Base-by-base conservation (phyloP, 176 grass and related monocot species). In the Urochloa ruziziensis region DNA sequence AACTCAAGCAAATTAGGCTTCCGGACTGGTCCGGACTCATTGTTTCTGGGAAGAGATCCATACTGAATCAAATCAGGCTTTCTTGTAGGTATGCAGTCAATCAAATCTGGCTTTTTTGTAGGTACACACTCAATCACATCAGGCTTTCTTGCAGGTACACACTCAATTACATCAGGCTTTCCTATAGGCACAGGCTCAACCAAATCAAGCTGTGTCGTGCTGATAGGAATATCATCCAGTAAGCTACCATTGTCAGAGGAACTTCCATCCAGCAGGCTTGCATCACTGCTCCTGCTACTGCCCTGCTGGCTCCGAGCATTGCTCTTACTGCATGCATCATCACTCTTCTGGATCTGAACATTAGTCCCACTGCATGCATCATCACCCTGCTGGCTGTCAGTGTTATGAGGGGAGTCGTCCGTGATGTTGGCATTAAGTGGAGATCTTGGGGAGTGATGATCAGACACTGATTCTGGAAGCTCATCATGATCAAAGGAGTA, bases 391-490 rank as follows among this genome's bases (percentile, higher is more conserved):
- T 84, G 85, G n/a, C 85, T 65, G 57, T 72, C 54, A 40, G 53
- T 71, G 43, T 80, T 56, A 78, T 27, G 58, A 47, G 62, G 62
- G 34, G 62, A 28, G 15, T 85, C 77, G 40, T 74, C 80, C 4
- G 34, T 70, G 62, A 75, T 78, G 19, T 91, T 69, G 33, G 76
- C 10, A 3, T 78, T 71, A 53, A 84, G 70, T 19, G 89, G 69
- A 70, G 76, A 91, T 63, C 70, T 84, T 81, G 89, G 85, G 52
- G 81, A 87, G 40, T 84, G 83, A 40, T 78, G 46, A 67, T 86
- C 83, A 78, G 83, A 90, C 28, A 82, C 84, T 84, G 80, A 86
- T 87, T 86, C 84, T 44, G 80, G 84, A 67, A 74, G 85, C 53
- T 84, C 85, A 15, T 80, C 75, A 72, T 71, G 88, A 57, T 84